These are phyloP conservation scores for Umbelopsis ramanniana DNA, from an alignment of 192 early-diverging fungal genomes.

Conservation along the genomic window DNA sequence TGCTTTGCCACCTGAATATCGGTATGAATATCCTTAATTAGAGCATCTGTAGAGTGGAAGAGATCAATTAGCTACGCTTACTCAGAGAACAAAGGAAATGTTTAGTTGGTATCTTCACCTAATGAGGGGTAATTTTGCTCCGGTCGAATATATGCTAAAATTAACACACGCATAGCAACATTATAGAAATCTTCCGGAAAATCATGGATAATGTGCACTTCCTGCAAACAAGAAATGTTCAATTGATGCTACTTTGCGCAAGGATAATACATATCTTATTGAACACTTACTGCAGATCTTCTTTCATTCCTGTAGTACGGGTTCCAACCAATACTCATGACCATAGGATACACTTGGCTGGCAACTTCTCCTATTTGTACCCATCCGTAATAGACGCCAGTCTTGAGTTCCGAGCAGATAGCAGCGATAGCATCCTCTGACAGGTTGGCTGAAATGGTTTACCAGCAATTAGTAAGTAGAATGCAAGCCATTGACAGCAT, in stretches of 20 bases:
- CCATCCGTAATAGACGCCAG: slow-evolving; percentile 98
- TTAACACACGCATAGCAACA: slow-evolving; percentile 76
- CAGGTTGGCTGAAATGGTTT: slow-evolving; percentile 76
- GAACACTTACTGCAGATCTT: slow-evolving; percentile 74
- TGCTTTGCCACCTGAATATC: slow-evolving; percentile 83
- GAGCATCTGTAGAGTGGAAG: slow-evolving; percentile 60
- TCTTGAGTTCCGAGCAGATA: slow-evolving; percentile 65
- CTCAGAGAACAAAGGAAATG: not conserved
- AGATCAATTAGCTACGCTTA: not conserved
- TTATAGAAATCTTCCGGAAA: slow-evolving; percentile 94
- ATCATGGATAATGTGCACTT: slow-evolving; percentile 61
- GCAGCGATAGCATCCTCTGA: slow-evolving; percentile 72
- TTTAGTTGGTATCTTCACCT: slow-evolving; percentile 51
- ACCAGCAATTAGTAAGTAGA: not conserved
- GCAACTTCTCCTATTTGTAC: slow-evolving; percentile 67
- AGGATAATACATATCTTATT: not conserved
- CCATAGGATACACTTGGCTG: slow-evolving; percentile 83
- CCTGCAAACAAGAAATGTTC: not conserved
- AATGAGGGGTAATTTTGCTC: slow-evolving; percentile 88
- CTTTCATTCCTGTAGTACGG: slow-evolving; percentile 98
- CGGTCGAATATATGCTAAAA: slow-evolving; percentile 86
- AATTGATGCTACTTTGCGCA: not conserved
- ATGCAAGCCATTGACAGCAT: not conserved
- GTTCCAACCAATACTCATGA: slow-evolving; percentile 99
- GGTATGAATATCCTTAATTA: slow-evolving; percentile 91